Evolutionary conservation across 108 stramenopile genomes (phyloP), one percentile per base, ranked within the genome.

Genomic region (Cyclostephanos invisitatus): DNA sequence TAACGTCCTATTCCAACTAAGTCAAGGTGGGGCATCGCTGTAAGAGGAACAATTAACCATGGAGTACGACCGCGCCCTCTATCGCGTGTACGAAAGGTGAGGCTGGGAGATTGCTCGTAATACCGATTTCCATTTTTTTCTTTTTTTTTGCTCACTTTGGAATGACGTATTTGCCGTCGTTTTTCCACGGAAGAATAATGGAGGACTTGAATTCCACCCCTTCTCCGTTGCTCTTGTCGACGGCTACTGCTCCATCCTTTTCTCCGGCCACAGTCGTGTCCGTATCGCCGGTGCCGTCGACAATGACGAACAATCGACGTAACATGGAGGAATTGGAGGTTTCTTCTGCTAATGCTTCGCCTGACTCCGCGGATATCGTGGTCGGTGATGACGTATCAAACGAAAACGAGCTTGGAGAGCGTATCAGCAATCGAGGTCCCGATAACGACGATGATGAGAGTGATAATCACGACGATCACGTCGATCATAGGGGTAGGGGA

Each of bases 51-150:
- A 15, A 70, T 28, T 5, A n/a, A 67, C 9, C 18, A 80, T 80
- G 79, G 79, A 80, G 55, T 80, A 80, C 79, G 83, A 83, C 51
- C 83, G 79, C 14, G 83, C 83, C 51, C 74, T 83, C 17, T 77
- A 63, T 21, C 73, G 80, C 63, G 80, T 81, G 44, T 46, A 46
- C 15, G 44, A 46, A 46, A 46, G 44, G 44, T 46, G 44, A 46
- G 44, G 15, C 44, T 17, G 0, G 12, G 14, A 14, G 14, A 3
- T 3, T 46, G 44, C 12, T 0, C 40, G 7, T 3, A 2, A 46
- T 14, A 11, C 40, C 40, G 40, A 42, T 9, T 42, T 8, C 14
- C 44, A 14, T 14, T 46, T 46, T 46, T 46, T 46, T 14, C 2
- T 46, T 15, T 46, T 3, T 11, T 11, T 46, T 46, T 42, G 40